These are phyloP conservation scores for Alternaria panax DNA, from an alignment of 2,329 filamentous ascomycete genomes.

Conservation along the genomic window DNA sequence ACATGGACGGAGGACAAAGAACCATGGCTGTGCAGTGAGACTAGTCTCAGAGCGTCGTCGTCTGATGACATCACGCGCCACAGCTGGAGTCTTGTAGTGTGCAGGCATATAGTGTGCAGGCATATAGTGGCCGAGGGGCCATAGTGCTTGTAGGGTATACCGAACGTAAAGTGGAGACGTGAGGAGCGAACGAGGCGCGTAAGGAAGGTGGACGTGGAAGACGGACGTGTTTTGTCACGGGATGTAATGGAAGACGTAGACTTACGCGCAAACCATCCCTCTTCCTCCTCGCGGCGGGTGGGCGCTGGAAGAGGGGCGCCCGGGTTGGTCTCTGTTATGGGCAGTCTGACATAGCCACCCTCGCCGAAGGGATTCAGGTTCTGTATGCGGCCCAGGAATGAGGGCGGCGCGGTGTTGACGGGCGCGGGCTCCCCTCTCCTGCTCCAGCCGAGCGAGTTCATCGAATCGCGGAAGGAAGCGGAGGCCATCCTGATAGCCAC, in stretches of 20 bases:
- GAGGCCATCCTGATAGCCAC: conserved; percentile 71
- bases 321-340: conserved; percentile 75
- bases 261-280: conserved; percentile 95
- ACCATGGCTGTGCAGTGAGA: conserved; percentile 33
- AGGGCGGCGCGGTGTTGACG: conserved; percentile 75
- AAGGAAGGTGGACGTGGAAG: conserved; percentile 11
- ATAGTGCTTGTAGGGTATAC: conserved; percentile 9
- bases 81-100: conserved; percentile 5
- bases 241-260: conserved; percentile 45
- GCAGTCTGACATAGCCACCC: conserved; percentile 87
- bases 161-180: conserved; percentile 22
- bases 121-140: too few relatives aligned
- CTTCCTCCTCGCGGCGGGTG: conserved; percentile 88
- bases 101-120: background rate
- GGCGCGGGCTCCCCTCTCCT: conserved; percentile 80
- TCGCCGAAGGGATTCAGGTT: conserved; percentile 87
- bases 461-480: conserved; percentile 87
- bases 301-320: conserved; percentile 87
- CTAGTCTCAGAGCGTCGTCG: conserved; percentile 33
- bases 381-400: conserved; percentile 80
- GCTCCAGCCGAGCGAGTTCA: conserved; percentile 95
- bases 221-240: conserved; percentile 27
- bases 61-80: conserved; percentile 41
- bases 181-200: conserved; percentile 16
- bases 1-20: conserved; percentile 18